These are phyloP conservation scores for Syzygium grande DNA, from an alignment of 345 rosid species.

Conservation along the genomic window DNA sequence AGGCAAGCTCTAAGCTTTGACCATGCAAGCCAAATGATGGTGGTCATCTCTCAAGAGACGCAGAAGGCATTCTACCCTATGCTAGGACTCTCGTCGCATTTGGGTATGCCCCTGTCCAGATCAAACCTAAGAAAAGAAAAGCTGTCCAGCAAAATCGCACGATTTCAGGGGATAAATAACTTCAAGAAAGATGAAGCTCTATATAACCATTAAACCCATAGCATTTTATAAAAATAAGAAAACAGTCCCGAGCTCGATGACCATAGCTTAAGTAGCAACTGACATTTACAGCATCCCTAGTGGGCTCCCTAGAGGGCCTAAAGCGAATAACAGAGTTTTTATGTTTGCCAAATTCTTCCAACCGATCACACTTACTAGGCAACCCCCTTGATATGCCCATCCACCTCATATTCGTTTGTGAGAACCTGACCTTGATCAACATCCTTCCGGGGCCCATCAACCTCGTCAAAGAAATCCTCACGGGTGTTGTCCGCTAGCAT, in stretches of 20 bases:
- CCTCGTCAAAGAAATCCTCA: constrained; percentile 83
- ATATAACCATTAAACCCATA: neutral
- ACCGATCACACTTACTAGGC: neutral
- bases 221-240: neutral
- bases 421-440: neutral
- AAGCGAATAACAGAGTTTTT: neutral
- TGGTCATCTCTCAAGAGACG: neutral
- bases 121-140: neutral
- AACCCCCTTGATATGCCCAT: neutral
- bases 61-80: neutral
- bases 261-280: neutral
- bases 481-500: constrained; percentile 84
- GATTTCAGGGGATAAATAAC: neutral
- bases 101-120: neutral
- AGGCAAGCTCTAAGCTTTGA: neutral
- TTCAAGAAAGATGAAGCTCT: neutral
- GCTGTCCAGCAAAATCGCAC: neutral
- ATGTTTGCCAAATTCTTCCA: neutral
- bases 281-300: neutral
- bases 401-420: neutral
- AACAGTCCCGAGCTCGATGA: neutral
- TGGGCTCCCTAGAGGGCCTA: neutral
- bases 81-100: neutral
- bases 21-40: neutral
- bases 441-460: constrained; percentile 9